Evolutionary conservation across 345 rosid genomes (phyloP).

Genomic region (Hibiscus trionum): DNA sequence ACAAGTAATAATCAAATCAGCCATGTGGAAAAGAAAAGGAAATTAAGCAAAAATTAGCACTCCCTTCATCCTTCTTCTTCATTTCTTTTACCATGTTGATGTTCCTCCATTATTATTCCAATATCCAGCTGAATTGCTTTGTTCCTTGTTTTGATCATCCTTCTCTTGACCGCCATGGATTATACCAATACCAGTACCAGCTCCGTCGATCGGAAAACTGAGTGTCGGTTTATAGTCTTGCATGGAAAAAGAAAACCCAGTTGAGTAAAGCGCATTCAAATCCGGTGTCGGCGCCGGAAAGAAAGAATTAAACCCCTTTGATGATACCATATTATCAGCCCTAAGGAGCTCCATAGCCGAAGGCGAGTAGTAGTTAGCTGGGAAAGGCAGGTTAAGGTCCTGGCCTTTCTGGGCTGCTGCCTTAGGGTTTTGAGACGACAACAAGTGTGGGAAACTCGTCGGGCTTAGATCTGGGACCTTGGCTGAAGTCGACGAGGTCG

Average conservation of each 20-base stretch:
- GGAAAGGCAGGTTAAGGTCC: constrained; percentile 42
- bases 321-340: constrained; percentile 25
- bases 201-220: too few species aligned
- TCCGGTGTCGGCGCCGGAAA: too few species aligned
- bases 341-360: constrained; percentile 30
- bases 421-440: constrained; percentile 29
- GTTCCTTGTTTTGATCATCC: constrained; percentile 11
- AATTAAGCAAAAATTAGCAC: background rate
- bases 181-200: too few species aligned
- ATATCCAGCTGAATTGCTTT: constrained; percentile 31
- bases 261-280: too few species aligned
- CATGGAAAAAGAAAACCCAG: too few species aligned
- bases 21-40: constrained; percentile 10
- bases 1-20: constrained; percentile 13
- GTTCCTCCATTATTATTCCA: constrained; percentile 41
- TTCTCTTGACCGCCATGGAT: too few species aligned
- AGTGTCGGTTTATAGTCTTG: too few species aligned
- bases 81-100: constrained; percentile 27
- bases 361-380: constrained; percentile 14
- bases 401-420: constrained; percentile 22
- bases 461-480: too few species aligned
- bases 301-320: too few species aligned
- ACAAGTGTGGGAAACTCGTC: constrained; percentile 3
- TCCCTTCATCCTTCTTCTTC: background rate
- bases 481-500: background rate